A percentile compares a stretch with the other conserved stretches of the same genome.
These are phyloP conservation scores for Mariannaea elegans DNA, from an alignment of 2,329 filamentous ascomycete genomes.

Conservation along the genomic window DNA sequence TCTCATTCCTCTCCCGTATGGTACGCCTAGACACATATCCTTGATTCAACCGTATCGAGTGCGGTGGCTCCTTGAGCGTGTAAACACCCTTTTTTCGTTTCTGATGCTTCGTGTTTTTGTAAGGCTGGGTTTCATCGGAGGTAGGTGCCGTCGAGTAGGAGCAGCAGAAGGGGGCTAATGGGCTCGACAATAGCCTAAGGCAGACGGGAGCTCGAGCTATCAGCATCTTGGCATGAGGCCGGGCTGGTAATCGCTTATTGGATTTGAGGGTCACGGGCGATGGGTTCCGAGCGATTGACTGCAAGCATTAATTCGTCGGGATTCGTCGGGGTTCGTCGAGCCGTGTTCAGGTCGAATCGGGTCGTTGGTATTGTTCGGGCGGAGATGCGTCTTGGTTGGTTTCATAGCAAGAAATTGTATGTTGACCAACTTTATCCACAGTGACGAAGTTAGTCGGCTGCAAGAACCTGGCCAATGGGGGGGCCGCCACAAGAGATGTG, in stretches of 20 bases:
- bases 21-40: constrained; percentile 36
- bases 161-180: constrained; percentile 17
- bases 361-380: neutral
- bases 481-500: neutral
- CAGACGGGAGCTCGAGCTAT: constrained; percentile 32
- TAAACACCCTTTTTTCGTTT: constrained; percentile 12
- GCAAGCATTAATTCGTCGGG: neutral
- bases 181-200: constrained; percentile 22
- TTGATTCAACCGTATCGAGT: neutral
- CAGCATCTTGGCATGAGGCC: constrained; percentile 34
- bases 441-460: no score
- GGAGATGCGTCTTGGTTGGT: no score
- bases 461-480: neutral
- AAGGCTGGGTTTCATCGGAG: neutral
- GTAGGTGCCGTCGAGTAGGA: constrained; percentile 22
- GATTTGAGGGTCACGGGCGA: neutral
- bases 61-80: neutral
- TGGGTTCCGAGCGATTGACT: neutral
- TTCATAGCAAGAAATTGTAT: neutral
- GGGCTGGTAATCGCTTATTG: constrained; percentile 27
- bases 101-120: constrained; percentile 26
- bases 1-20: constrained; percentile 18
- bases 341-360: neutral
- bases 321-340: neutral
- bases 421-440: neutral